Evolutionary conservation across 1,284 basidiomycete genomes (phyloP).

Genomic region (Leccinum griseonigrum): DNA sequence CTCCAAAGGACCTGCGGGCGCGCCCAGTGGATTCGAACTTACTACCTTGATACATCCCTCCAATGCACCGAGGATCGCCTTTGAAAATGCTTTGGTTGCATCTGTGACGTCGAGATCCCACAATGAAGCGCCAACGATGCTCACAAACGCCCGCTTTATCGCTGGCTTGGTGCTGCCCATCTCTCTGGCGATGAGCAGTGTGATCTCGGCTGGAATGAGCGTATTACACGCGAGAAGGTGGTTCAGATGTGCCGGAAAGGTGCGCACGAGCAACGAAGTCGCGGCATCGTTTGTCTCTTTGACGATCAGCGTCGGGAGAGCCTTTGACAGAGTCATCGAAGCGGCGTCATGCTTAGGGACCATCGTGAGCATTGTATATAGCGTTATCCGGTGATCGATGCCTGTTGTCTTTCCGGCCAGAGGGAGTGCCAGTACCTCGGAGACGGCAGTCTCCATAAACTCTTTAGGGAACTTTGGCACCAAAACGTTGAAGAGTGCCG

Average conservation of each 20-base stretch:
- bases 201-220: slow-evolving; percentile 43
- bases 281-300: slow-evolving; percentile 81
- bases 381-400: slow-evolving; percentile 78
- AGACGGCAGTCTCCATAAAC: slow-evolving; percentile 44
- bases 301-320: slow-evolving; percentile 57
- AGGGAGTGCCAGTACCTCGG: slow-evolving; percentile 71
- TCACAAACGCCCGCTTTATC: slow-evolving; percentile 51
- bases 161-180: slow-evolving; percentile 56
- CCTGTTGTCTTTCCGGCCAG: slow-evolving; percentile 83
- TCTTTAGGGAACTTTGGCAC: slow-evolving; percentile 34
- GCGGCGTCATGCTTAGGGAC: slow-evolving; percentile 51
- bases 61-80: slow-evolving; percentile 55
- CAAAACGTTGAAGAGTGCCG: slow-evolving; percentile 62
- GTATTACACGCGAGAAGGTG: slow-evolving; percentile 43
- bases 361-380: slow-evolving; percentile 74
- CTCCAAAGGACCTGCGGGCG: slow-evolving; percentile 69
- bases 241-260: slow-evolving; percentile 59
- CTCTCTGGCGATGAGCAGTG: slow-evolving; percentile 61
- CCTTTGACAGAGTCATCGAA: slow-evolving; percentile 55
- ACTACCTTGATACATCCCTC: slow-evolving; percentile 71
- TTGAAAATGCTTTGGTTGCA: slow-evolving; percentile 47
- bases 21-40: slow-evolving; percentile 54
- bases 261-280: slow-evolving; percentile 49
- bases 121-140: slow-evolving; percentile 50
- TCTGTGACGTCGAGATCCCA: slow-evolving; percentile 39